Evolutionary conservation across 495 filamentous ascomycete genomes (phyloP), one percentile per base, ranked within the genome.

Genomic region (Achaetomiella virescens): DNA sequence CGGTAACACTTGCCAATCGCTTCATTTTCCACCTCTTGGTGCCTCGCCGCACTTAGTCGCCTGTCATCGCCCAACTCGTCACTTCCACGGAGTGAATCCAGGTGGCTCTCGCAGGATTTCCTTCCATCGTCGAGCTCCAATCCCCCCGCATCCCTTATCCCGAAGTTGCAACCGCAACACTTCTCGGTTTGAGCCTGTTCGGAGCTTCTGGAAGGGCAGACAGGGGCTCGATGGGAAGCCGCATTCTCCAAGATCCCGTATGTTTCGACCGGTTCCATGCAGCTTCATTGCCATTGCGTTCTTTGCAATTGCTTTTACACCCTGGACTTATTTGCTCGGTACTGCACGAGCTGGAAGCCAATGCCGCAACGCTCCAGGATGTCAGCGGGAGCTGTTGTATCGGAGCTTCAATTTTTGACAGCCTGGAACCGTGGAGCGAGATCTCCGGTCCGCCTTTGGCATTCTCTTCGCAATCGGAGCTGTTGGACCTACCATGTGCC

Each of bases 231-330:
- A 38, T 52, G 57, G 57, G 44, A 50, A 27, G 21, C 24, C 29
- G 47, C 57, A 50, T 38, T 40, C 36, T 27, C 10, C 20, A 29
- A 18, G n/a, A 20, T 21, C 53, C 46, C 45, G 41, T 50, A 11
- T 53, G 45, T 54, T 48, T 54, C 54, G 45, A 54, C 48, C 54
- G 54, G 50, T 14, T 54, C 29, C 15, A 37, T 54, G 57, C 50
- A 33, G 50, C 37, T 17, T 38, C 31, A 33, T 15, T 54, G 52
- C 29, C 40, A 20, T 52, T 15, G 37, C 37, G n/a, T 43, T 21
- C 18, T n/a, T 22, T 44, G 38, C 22, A 36, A 20, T 36, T 20
- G 11, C 12, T 3, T 43, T 21, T 22, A 0, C 18, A 43, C 3
- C 48, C 10, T 18, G 11, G 4, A 0, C 14, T 14, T 25, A 15